Evolutionary conservation across 1,284 basidiomycete genomes (phyloP).

Genomic region (Irpex sp.): DNA sequence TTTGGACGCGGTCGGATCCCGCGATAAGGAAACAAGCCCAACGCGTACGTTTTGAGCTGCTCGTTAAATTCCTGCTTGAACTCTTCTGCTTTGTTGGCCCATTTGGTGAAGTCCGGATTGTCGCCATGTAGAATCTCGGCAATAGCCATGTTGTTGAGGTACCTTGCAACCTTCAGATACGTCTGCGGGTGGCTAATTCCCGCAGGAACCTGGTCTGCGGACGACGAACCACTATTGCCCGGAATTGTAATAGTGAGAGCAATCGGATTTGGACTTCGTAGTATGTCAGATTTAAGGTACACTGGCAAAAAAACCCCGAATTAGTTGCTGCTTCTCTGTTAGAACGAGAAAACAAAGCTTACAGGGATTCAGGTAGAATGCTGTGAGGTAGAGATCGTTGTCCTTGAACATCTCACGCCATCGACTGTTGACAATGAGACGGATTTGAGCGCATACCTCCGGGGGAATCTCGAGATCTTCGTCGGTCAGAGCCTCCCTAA

Average conservation of each 20-base stretch:
- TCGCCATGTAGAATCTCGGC: slow-evolving; percentile 4
- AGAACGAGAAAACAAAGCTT: not conserved
- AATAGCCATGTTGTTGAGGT: not conserved
- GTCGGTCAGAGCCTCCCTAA: slow-evolving; percentile 17
- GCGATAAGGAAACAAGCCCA: not conserved
- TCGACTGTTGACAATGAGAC: slow-evolving; percentile 6
- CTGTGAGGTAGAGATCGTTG: not conserved
- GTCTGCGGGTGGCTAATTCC: not conserved
- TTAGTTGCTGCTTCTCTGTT: not conserved
- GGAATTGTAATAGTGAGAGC: not conserved
- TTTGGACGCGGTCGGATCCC: not conserved
- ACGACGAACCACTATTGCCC: not conserved
- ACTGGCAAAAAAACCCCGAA: not conserved
- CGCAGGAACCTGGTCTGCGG: not conserved
- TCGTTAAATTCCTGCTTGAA: not conserved
- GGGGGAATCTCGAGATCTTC: not conserved
- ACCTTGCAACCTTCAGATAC: not conserved
- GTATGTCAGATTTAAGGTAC: not conserved
- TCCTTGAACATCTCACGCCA: slow-evolving; percentile 9
- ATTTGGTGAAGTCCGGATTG: not conserved
- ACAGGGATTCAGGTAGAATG: slow-evolving; percentile 12
- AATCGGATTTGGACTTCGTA: not conserved
- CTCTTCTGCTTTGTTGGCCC: not conserved
- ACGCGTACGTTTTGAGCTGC: not conserved
- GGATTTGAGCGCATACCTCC: not conserved